Evolutionary conservation across 2,329 filamentous ascomycete species (phyloP).

Genomic region (Apiospora pterosperma): DNA sequence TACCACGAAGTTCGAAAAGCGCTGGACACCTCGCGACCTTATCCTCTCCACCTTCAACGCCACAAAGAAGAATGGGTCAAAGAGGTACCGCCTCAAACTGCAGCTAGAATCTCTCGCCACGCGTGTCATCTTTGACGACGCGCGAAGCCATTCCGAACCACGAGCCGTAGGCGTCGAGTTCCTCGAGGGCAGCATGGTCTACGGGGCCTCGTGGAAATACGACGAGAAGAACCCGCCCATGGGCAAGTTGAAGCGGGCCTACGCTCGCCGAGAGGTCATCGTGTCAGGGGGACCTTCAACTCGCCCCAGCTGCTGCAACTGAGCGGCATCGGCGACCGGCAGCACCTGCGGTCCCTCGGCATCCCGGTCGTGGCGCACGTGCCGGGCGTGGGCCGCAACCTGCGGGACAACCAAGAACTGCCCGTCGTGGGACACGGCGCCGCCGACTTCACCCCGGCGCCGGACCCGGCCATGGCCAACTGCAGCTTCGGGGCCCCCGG

Average conservation of each 20-base stretch:
- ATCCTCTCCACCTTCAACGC: slow-evolving; percentile 26
- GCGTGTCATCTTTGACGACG: slow-evolving; percentile 12
- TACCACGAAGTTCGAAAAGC: slow-evolving; percentile 8
- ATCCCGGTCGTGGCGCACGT: slow-evolving; percentile 40
- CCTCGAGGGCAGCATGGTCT: slow-evolving; percentile 23
- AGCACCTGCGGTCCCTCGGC: slow-evolving; percentile 33
- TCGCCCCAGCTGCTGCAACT: slow-evolving; percentile 46
- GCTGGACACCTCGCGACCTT: slow-evolving; percentile 45
- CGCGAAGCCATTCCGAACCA: background rate
- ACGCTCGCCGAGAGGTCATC: slow-evolving; percentile 40
- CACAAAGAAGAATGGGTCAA: slow-evolving; percentile 36
- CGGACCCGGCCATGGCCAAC: background rate
- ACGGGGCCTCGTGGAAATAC: slow-evolving; percentile 20
- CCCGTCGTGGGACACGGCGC: slow-evolving; percentile 22
- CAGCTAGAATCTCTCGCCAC: slow-evolving; percentile 16
- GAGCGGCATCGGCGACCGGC: slow-evolving; percentile 40
- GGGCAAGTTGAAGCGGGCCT: slow-evolving; percentile 18
- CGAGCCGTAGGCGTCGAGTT: slow-evolving; percentile 16
- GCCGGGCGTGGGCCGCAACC: slow-evolving; percentile 45
- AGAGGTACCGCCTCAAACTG: slow-evolving; percentile 39
- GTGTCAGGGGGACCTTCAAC: slow-evolving; percentile 45
- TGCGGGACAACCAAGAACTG: slow-evolving; percentile 39
- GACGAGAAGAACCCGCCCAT: slow-evolving; percentile 19
- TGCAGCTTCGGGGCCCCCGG: background rate
- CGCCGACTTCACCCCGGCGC: background rate